Conservation (phyloP, 1,139 yeast species). For the Candida anutae region DNA sequence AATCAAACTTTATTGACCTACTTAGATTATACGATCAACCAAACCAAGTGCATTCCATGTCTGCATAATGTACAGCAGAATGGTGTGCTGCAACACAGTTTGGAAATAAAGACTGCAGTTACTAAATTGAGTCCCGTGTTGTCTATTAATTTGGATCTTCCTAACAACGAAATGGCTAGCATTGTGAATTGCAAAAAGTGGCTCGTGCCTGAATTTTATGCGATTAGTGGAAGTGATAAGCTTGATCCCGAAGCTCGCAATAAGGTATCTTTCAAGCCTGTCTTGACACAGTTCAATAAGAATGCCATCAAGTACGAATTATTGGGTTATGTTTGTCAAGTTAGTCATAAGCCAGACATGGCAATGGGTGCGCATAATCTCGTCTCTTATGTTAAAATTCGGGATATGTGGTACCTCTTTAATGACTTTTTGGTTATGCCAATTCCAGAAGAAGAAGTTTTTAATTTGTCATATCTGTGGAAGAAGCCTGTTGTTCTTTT, state of each 20-base stretch:
- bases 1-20: constrained; percentile 15
- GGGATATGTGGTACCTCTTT: constrained; percentile 69
- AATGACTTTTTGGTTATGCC: constrained; percentile 89
- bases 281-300: constrained; percentile 20
- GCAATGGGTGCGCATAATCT: constrained; percentile 45
- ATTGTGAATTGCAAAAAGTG: constrained; percentile 40
- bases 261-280: constrained; percentile 28
- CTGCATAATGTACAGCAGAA: constrained; percentile 8
- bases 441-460: constrained; percentile 63
- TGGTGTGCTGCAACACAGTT: constrained; percentile 28
- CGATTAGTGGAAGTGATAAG: constrained; percentile 17
- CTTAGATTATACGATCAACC: constrained; percentile 16
- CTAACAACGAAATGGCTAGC: constrained; percentile 38
- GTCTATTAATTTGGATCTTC: constrained; percentile 50
- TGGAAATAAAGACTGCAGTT: constrained; percentile 45
- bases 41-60: constrained; percentile 11
- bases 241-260: constrained; percentile 2
- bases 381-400: constrained; percentile 51
- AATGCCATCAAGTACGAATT: constrained; percentile 44
- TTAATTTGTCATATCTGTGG: constrained; percentile 68
- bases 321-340: constrained; percentile 63
- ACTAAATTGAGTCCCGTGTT: constrained; percentile 58
- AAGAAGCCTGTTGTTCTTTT: constrained; percentile 72
- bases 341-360: constrained; percentile 46
- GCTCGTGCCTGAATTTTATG: constrained; percentile 55